phyloP scores from a whole-genome alignment of 371 early-diverging fungal genomes.

The Mucor indicus region DNA sequence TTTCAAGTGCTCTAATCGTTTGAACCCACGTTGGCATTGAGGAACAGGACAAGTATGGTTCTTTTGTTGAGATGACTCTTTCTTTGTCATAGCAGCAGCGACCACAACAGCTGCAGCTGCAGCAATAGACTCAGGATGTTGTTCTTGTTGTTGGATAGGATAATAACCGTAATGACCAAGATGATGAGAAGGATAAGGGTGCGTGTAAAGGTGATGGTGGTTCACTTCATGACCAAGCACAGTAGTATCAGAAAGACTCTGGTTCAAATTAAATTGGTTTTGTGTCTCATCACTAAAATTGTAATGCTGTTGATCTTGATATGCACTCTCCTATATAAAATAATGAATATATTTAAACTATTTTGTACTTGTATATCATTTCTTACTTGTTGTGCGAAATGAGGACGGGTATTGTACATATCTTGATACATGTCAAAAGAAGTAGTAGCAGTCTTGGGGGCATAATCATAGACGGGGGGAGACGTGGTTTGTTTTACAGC shows the following conservation, averaged over 20 bases:
- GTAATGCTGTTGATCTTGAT: too few relatives aligned
- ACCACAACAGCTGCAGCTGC: background rate
- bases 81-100: background rate
- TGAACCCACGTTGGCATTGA: conserved; percentile 62
- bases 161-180: background rate
- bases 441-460: conserved; percentile 3
- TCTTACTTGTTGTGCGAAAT: too few relatives aligned
- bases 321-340: too few relatives aligned
- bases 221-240: conserved; percentile 19
- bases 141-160: background rate
- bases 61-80: conserved; percentile 15
- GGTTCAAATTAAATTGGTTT: too few relatives aligned
- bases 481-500: background rate
- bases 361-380: too few relatives aligned
- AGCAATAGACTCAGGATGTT: background rate
- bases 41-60: conserved; percentile 50
- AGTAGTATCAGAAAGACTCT: background rate
- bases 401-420: too few relatives aligned
- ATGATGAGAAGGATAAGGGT: conserved; percentile 7
- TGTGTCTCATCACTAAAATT: too few relatives aligned
- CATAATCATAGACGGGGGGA: background rate
- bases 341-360: too few relatives aligned
- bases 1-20: conserved; percentile 85
- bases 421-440: too few relatives aligned
- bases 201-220: conserved; percentile 11